Evolutionary conservation across 495 filamentous ascomycete genomes (phyloP), one percentile per base, ranked within the genome.

Genomic region (Penicillium paradoxum): DNA sequence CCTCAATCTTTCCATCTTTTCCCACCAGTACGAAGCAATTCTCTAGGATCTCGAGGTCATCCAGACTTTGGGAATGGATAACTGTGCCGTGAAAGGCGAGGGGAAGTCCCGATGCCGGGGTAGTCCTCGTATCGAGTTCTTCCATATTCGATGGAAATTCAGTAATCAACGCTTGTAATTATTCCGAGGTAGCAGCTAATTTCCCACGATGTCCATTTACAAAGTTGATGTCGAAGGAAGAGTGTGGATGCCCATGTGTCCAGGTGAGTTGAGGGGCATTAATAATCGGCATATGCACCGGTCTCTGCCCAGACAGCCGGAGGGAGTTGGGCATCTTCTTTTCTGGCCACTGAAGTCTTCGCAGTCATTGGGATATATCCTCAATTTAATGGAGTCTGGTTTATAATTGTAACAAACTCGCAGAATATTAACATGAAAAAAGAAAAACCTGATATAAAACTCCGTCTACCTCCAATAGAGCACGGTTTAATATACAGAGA

Each of bases 31-130:
- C 49, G 34, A 81, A 64, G 40, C 75, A 71, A 21, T 70, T 68
- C 38, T 76, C 63, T n/a, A 78, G 59, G 43, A 82, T 69, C 53
- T 77, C 70, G n/a, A 83, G 69, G 0, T 70, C 55, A 0, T 62
- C 49, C 15, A 63, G 56, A 5, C 62, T 58, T 29, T 66, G 56
- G 13, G 78, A 75, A 65, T 84, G 79, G 53, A 83, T 77, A 4
- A 80, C 43, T 0, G 78, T 74, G 49, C 80, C 81, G 54, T 79
- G 66, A 54, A 84, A 79, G 22, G 67, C 67, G n/a, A 64, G 56
- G 14, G 70, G 61, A 0, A 66, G 45, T 14, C 61, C 55, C 14
- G 58, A 48, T 34, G 54, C 53, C 34, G 45, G 54, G 36, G 39
- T 46, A n/a, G 60, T 22, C 14, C 19, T 54, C 42, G 57, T 53